Evolutionary conservation across 2,329 filamentous ascomycete genomes (phyloP).

Genomic region (Myriangium duriaei): DNA sequence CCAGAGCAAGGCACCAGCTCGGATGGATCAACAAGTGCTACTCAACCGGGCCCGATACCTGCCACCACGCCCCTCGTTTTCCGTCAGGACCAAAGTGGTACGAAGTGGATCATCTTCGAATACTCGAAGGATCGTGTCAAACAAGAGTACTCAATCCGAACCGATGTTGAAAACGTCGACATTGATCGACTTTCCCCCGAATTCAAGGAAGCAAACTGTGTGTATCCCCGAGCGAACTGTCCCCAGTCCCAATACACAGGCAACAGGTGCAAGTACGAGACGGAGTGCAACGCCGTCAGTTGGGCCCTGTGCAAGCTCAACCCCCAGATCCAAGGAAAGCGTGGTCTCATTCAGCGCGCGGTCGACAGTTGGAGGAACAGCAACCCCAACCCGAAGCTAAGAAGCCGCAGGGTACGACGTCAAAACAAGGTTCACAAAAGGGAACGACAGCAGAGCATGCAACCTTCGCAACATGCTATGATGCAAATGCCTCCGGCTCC

Average conservation of each 20-base stretch:
- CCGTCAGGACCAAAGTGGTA: constrained; percentile 86
- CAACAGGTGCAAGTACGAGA: constrained; percentile 92
- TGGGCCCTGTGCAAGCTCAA: constrained; percentile 95
- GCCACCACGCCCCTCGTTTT: constrained; percentile 92
- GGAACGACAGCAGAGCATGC: constrained; percentile 43
- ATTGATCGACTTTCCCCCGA: constrained; percentile 73
- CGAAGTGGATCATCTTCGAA: constrained; percentile 98
- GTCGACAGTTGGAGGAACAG: constrained; percentile 99
- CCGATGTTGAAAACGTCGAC: constrained; percentile 92
- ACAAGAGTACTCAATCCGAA: constrained; percentile 98
- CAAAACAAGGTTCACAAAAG: constrained; percentile 94
- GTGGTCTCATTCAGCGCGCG: constrained; percentile 88
- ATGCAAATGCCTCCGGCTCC: constrained; percentile 21
- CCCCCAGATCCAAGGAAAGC: constrained; percentile 77
- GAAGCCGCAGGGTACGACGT: constrained; percentile 80
- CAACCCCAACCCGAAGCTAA: constrained; percentile 85
- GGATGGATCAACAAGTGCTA: constrained; percentile 3
- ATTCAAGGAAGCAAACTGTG: constrained; percentile 97
- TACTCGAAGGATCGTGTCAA: constrained; percentile 95
- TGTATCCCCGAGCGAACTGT: constrained; percentile 91
- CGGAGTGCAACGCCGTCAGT: constrained; percentile 98
- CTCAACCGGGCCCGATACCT: constrained; percentile 89
- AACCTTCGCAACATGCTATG: constrained; percentile 43
- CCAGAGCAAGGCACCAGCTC: constrained; percentile 4
- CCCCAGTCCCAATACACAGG: constrained; percentile 92